Evolutionary conservation across 495 filamentous ascomycete species (phyloP), one percentile per base, ranked within the genome.

Genomic region (Pseudomonodictys pantanalensis): DNA sequence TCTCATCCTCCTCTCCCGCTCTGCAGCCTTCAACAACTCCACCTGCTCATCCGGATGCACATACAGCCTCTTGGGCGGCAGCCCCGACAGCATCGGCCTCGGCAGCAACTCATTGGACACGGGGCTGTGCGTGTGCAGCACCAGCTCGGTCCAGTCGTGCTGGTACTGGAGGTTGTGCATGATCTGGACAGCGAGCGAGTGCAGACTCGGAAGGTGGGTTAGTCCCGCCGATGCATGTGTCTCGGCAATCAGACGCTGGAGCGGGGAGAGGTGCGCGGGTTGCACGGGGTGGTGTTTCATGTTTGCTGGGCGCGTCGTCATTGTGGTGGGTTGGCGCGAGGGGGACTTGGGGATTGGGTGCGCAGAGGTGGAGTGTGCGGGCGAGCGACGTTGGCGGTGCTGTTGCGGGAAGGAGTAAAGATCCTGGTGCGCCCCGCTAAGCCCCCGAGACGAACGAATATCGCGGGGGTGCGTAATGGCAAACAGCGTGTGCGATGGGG

Each of bases 1-100:
- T 17, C 17, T 46, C 23, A 44, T 60, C 23, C 47, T 67, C 54
- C 58, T 52, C 41, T 60, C 48, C 41, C 44, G 50, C 28, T 62
- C 54, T 15, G 58, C 63, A 32, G 58, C 52, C 47, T 60, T 62
- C 52, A 95, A 74, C 70, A 90, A 81, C 61, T 83, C 86, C 39
- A 91, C 81, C 73, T 95, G 91, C 73, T 95, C 89, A 71, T 97
- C 93, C 5, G 93, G 93, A 71, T 98, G 92, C 51, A 89, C 81
- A 75, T 98, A 97, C 22, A 95, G 79, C 5, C 84, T 82, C 47
- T 87, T 82, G 5, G 93, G 91, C 7, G 93, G 92, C n/a, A 96
- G 78, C 4, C 93, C 93, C 4, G 90, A 89, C 46, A 98, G 78
- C 59, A 98, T 71, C 1, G 83, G 86, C 32, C 85, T 76, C 5